A percentile compares a stretch with the other conserved stretches of the same genome.
Evolutionary conservation across 78 protist genomes (phyloP).

Genomic region (Dictyostelium firmibasis): DNA sequence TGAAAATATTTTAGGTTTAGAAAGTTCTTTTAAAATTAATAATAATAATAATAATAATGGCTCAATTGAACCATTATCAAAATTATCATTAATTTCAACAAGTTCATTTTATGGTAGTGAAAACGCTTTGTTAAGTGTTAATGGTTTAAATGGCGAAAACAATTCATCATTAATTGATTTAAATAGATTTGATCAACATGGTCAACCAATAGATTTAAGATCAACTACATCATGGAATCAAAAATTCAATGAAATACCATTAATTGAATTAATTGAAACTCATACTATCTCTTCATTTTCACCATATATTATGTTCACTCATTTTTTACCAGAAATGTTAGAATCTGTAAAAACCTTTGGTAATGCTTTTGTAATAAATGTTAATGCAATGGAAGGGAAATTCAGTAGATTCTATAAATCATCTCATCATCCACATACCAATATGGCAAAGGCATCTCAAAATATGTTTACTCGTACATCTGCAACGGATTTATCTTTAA

Average conservation of each 20-base stretch:
- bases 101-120: not conserved
- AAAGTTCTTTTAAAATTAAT: not conserved
- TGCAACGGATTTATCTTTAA: conserved; percentile 74
- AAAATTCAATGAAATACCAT: conserved; percentile 55
- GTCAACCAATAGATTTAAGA: conserved; percentile 85
- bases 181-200: conserved; percentile 42
- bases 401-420: conserved; percentile 77
- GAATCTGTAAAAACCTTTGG: not conserved
- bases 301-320: conserved; percentile 75
- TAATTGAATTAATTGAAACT: conserved; percentile 73
- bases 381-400: conserved; percentile 95
- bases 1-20: not conserved
- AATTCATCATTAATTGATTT: not conserved
- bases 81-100: not conserved
- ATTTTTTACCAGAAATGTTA: conserved; percentile 22
- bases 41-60: not conserved
- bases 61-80: not conserved
- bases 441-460: conserved; percentile 96
- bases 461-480: conserved; percentile 97
- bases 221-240: conserved; percentile 37
- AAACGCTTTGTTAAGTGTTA: not conserved
- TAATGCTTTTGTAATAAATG: conserved; percentile 90
- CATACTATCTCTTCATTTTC: conserved; percentile 78
- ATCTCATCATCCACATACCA: conserved; percentile 96
- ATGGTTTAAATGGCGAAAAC: not conserved